Base-by-base conservation (phyloP, 1,139 yeast genomes). In the Magnusiomyces fungicola region DNA sequence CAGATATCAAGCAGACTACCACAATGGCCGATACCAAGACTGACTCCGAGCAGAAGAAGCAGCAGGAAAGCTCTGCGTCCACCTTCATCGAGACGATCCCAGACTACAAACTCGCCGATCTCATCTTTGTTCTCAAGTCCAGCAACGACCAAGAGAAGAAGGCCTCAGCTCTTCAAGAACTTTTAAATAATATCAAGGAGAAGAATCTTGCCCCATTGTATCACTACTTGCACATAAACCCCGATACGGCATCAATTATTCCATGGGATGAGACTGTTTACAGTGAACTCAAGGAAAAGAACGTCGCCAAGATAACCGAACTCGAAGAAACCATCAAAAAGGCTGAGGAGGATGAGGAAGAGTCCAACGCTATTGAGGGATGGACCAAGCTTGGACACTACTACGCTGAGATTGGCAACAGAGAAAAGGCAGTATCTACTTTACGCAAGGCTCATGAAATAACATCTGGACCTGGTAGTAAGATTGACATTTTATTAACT, bases 261-360 rank as follows among this genome's bases (percentile, higher is more conserved):
- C 50, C 55, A 29, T 85, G 80, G 75, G 92, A 89, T 59, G 77
- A 81, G 56, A 48, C 62, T 0, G 59, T 80, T 40, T 84, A 82
- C 64, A 66, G 76, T 32, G 58, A 71, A 41, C 65, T 89, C 60
- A 59, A 64, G n/a, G 68, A 65, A 6, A 72, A 65, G 41, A 92
- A 90, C 64, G 78, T 75, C 22, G 69, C 65, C 42, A 75, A 77
- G 50, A 74, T 85, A 40, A 69, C 70, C 16, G 77, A 74, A 51
- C 73, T 90, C 58, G 79, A 82, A 61, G 74, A 74, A 50, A 71
- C 76, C 49, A 81, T 92, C 56, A 78, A 77, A 53, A 83, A 80
- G 58, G 86, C 94, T 27, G 90, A 86, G 59, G 84, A 80, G 52
- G 96, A 88, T 61, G 97, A 92, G 64, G 95, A 95, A 39, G 95